phyloP scores from a whole-genome alignment of 257 asterid species.

The Lycium barbarum region DNA sequence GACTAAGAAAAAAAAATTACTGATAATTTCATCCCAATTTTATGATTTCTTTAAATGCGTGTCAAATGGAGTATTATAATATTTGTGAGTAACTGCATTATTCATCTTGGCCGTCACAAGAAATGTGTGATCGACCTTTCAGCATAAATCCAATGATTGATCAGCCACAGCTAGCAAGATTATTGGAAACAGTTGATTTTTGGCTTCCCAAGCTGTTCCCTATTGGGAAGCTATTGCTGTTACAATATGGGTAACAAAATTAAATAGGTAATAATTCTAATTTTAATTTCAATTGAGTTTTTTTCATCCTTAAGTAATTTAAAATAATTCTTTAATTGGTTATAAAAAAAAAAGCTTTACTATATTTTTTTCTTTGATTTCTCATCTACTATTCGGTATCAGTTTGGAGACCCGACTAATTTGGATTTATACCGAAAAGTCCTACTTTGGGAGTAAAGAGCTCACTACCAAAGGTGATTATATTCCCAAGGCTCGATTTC shows the following conservation, averaged over 20 bases:
- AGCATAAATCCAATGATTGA: conserved; percentile 47
- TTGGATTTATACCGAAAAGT: too few relatives aligned
- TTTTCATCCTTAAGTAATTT: neutral
- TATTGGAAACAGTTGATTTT: conserved; percentile 6
- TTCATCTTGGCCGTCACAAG: conserved; percentile 43
- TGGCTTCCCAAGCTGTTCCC: conserved; percentile 29
- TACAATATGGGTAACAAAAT: conserved; percentile 7
- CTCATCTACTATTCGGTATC: too few relatives aligned
- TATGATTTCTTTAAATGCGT: neutral
- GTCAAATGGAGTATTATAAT: neutral
- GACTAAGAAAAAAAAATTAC: neutral
- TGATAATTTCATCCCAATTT: neutral
- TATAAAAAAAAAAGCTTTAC: too few relatives aligned
- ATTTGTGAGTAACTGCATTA: conserved; percentile 40
- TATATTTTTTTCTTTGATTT: too few relatives aligned
- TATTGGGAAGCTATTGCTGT: conserved; percentile 17
- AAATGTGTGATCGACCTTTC: conserved; percentile 55
- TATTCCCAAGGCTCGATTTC: too few relatives aligned
- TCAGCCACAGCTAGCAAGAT: conserved; percentile 15
- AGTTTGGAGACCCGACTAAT: too few relatives aligned
- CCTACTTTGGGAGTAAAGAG: too few relatives aligned
- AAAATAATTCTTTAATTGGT: too few relatives aligned
- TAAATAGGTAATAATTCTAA: neutral
- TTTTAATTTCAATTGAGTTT: too few relatives aligned
- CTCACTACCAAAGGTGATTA: too few relatives aligned